These are phyloP conservation scores for Cryphonectria radicalis DNA, from an alignment of 2,329 filamentous ascomycete genomes.

Conservation along the genomic window DNA sequence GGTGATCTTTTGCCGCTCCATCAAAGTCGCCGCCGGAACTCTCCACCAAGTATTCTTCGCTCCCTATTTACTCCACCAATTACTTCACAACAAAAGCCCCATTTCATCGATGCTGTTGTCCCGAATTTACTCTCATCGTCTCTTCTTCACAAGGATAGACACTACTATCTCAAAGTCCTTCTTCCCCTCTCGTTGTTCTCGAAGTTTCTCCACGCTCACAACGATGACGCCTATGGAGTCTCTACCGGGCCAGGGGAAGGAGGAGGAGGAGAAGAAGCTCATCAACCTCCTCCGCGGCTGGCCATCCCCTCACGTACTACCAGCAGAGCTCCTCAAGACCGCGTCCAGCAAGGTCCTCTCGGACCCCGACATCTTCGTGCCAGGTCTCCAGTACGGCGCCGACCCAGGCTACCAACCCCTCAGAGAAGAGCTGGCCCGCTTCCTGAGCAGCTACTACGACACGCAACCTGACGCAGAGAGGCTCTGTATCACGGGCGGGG, in stretches of 20 bases:
- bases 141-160: not conserved
- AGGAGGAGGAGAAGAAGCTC: conserved; percentile 42
- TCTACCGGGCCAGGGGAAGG: conserved; percentile 34
- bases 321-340: conserved; percentile 62
- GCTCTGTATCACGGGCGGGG: conserved; percentile 83
- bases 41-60: not conserved
- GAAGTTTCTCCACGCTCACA: conserved; percentile 5
- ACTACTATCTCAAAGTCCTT: not conserved
- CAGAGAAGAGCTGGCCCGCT: conserved; percentile 68
- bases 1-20: not conserved
- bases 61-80: not conserved
- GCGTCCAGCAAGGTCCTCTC: conserved; percentile 66
- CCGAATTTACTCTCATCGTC: not conserved
- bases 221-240: conserved; percentile 25
- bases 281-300: conserved; percentile 73
- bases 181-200: not conserved
- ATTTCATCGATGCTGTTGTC: not conserved
- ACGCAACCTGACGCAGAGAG: conserved; percentile 53
- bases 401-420: conserved; percentile 76
- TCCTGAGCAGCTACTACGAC: conserved; percentile 69
- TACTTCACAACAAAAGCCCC: not conserved
- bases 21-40: not conserved
- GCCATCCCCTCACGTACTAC: conserved; percentile 67
- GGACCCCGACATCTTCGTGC: conserved; percentile 59
- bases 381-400: conserved; percentile 67